Conservation (phyloP, 345 rosid genomes). For the Dipteronia sinensis region DNA sequence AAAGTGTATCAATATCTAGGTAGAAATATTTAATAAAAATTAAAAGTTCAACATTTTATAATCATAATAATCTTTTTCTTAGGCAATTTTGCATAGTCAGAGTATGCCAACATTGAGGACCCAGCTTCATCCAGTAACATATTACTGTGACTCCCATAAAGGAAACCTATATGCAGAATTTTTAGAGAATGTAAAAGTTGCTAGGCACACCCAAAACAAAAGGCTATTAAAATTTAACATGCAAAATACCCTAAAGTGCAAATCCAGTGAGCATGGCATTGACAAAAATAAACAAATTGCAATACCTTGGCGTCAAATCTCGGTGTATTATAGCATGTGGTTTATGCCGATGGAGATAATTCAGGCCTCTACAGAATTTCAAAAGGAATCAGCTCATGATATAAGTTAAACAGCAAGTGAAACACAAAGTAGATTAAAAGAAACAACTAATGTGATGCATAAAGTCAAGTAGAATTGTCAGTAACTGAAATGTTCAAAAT, state of each 20-base stretch:
- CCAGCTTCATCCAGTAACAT: slow-evolving; percentile 63
- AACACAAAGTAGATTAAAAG: neutral
- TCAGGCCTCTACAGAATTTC: slow-evolving; percentile 58
- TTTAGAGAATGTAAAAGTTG: neutral
- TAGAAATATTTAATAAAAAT: no score
- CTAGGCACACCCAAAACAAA: neutral
- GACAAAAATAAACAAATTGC: slow-evolving; percentile 10
- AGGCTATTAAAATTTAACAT: neutral
- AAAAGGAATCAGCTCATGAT: slow-evolving; percentile 8
- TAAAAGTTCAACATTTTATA: no score
- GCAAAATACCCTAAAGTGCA: neutral
- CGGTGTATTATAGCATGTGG: slow-evolving; percentile 61
- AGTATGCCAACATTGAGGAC: slow-evolving; percentile 63
- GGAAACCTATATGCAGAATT: neutral
- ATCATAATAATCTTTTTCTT: slow-evolving; percentile 47
- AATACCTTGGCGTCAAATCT: slow-evolving; percentile 67
- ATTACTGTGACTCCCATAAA: slow-evolving; percentile 35
- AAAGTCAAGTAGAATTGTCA: slow-evolving; percentile 1
- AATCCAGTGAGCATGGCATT: neutral
- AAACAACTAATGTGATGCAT: neutral
- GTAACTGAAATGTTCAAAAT: slow-evolving; percentile 3
- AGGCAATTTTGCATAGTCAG: slow-evolving; percentile 65
- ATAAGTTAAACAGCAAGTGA: neutral
- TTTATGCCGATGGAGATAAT: slow-evolving; percentile 68
- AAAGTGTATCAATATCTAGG: no score